Base-by-base conservation (phyloP, 805 yeast species). In the Candida ortonii region DNA sequence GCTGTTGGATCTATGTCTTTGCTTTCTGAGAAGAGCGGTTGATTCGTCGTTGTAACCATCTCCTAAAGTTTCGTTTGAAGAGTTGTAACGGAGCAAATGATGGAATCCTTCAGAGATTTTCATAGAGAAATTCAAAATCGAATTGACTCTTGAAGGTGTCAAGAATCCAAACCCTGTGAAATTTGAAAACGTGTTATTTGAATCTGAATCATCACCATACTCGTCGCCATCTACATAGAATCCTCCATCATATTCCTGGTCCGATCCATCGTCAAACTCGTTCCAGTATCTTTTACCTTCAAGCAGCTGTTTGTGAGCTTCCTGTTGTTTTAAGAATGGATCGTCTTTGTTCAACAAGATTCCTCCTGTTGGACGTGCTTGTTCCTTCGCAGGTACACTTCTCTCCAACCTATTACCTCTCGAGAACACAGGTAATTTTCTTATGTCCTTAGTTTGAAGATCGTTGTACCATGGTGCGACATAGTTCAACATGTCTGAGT, bases 181-280 rank as follows among this genome's bases (percentile, higher is more conserved):
- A 20, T 30, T 28, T 9, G 49, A 53, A 20, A 50, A 53, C 16
- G 47, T 50, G n/a, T 29, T 41, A 8, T 25, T 13, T 5, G 37
- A 28, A 10, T 30, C 47, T 9, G 33, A 17, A 14, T 50, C 56
- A 24, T 51, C 52, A 12, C 39, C 44, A 8, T 47, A 51, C 9
- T 57, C 68, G 24, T 64, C 68, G 11, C 53, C 54, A 22, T 65
- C 61, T n/a, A 62, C 55, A 22, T 67, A 64, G 32, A 62, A 58
- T 5, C 64, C 65, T 6, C 48, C 61, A 21, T 54, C 64, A 20
- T 63, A 67, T 35, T 50, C 52, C 61, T 38, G 73, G 38, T 77
- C 84, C 1, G 80, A 76, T 0, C 72, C 73, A 47, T 78, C 67
- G 47, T 78, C 84, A 50, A 78, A 78, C 57, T 78, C 84, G 49